Base-by-base conservation (phyloP, 192 early-diverging fungal species). In the Geosiphon pyriformis region DNA sequence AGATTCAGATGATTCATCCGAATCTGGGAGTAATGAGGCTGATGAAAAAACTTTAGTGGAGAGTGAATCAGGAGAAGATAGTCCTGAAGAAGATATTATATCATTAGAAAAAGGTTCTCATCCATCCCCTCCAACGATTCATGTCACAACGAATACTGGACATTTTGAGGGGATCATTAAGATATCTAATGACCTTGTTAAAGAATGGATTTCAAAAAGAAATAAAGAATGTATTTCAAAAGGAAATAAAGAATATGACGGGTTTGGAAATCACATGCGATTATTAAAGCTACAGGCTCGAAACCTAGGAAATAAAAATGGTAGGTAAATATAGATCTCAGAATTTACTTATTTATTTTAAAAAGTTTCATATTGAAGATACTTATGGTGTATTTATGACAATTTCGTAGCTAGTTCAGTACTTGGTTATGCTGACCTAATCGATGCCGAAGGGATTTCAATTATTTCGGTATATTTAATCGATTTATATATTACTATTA, bases 361-460 rank as follows among this genome's bases (percentile, higher is more conserved):
- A n/a, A n/a, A n/a, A n/a, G n/a, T n/a, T n/a, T n/a, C n/a, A n/a
- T n/a, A n/a, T n/a, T n/a, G n/a, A n/a, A n/a, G n/a, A n/a, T n/a
- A n/a, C n/a, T n/a, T n/a, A n/a, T n/a, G n/a, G n/a, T n/a, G n/a
- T n/a, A n/a, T n/a, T n/a, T n/a, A n/a, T n/a, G n/a, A n/a, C n/a
- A n/a, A n/a, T 12, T 53, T 67, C 23, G 42, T 68, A 72, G 17
- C 65, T 11, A 27, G 70, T 33, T 46, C 74, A 69, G 53, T 80
- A 65, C 26, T 71, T 72, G 48, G 82, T 69, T 65, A 68, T 8
- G 70, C 73, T 23, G 79, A 84, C 59, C 65, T 93, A 30, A 77
- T 93, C 58, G 83, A 86, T 18, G 84, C 82, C 0, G 68, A 60
- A 4, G 93, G 94, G 12, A 70, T 91, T 8, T 92, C 90, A 0